Evolutionary conservation across 495 filamentous ascomycete species (phyloP).

Genomic region (Venustampulla echinocandica): DNA sequence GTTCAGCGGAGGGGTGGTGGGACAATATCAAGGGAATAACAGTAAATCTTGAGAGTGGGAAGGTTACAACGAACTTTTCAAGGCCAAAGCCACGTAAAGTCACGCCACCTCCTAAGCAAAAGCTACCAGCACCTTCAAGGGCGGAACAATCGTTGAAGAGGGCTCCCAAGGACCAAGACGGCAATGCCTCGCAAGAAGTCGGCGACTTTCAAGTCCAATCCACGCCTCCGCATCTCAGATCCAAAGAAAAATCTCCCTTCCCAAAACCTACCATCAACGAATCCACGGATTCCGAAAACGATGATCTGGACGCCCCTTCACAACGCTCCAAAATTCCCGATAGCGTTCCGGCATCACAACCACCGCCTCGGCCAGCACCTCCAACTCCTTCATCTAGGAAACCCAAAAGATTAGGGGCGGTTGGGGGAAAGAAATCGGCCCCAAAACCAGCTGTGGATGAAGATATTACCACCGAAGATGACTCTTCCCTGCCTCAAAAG

Average conservation of each 20-base stretch:
- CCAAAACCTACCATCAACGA: constrained; percentile 4
- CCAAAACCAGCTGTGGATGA: neutral
- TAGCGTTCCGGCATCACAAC: constrained; percentile 16
- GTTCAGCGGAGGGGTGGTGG: constrained; percentile 40
- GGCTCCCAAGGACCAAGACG: neutral
- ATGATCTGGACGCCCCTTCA: constrained; percentile 24
- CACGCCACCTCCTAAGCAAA: neutral
- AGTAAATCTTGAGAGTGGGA: constrained; percentile 7
- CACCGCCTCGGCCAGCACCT: neutral
- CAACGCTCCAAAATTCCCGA: constrained; percentile 18
- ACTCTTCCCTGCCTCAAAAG: no score
- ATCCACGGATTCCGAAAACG: constrained; percentile 21
- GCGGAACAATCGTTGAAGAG: constrained; percentile 1
- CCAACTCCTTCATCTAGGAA: constrained; percentile 2
- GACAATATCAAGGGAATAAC: constrained; percentile 31
- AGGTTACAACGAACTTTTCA: constrained; percentile 10
- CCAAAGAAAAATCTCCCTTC: constrained; percentile 1
- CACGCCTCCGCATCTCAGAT: constrained; percentile 30
- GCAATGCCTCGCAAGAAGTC: constrained; percentile 31
- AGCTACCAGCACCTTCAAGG: neutral
- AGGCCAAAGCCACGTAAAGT: neutral
- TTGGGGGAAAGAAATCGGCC: constrained; percentile 5
- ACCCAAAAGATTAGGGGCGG: constrained; percentile 10
- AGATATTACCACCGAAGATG: no score
- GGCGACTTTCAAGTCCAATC: constrained; percentile 45